These are phyloP conservation scores for Strombidium stylifer DNA, from an alignment of 73 alveolate genomes.

Conservation along the genomic window DNA sequence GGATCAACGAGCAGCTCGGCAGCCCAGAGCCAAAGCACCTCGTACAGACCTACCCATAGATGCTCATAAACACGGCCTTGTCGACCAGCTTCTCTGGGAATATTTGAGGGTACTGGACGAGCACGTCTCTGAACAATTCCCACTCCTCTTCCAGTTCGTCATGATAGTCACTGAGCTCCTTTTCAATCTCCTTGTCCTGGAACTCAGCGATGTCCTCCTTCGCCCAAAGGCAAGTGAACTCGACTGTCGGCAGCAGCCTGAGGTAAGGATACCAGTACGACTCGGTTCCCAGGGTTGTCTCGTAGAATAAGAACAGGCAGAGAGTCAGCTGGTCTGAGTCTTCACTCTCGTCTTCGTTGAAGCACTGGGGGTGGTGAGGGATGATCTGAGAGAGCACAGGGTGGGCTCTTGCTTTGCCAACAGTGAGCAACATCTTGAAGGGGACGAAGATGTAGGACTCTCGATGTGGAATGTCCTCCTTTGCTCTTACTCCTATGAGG, in stretches of 20 bases:
- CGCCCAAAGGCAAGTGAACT: background rate
- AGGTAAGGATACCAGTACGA: background rate
- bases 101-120: constrained; percentile 3
- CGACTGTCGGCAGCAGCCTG: background rate
- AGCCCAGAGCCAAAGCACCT: constrained; percentile 53
- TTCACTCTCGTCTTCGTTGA: background rate
- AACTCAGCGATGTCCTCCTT: background rate
- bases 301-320: background rate
- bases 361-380: background rate
- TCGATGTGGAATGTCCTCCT: background rate
- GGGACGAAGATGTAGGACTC: background rate
- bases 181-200: background rate
- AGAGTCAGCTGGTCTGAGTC: background rate
- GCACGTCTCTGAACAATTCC: background rate
- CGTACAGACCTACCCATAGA: background rate
- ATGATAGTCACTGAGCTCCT: background rate
- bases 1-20: constrained; percentile 36
- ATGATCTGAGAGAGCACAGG: background rate
- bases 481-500: background rate
- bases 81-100: background rate
- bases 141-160: background rate
- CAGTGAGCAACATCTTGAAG: background rate
- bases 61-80: constrained; percentile 24
- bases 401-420: background rate
- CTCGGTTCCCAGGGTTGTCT: background rate